Conservation (phyloP, 129 eudicot species). For the Solidago caesia region DNA sequence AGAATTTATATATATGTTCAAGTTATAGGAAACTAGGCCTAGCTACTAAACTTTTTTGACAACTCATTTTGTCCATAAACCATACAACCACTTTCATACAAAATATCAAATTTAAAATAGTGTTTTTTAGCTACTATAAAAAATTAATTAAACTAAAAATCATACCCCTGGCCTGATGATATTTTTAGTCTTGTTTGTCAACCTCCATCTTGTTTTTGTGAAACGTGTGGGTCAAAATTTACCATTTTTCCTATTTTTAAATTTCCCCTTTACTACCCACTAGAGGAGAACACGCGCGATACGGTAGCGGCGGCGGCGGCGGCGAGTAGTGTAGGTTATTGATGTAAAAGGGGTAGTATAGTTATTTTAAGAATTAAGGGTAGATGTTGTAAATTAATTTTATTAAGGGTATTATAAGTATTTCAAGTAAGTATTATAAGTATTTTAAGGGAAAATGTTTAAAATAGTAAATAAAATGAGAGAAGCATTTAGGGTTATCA, state of each 20-base stretch:
- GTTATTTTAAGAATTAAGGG: no score
- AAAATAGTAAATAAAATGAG: no score
- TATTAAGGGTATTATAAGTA: no score
- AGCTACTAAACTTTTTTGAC: constrained; percentile 34
- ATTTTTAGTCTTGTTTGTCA: constrained; percentile 33
- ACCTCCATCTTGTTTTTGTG: constrained; percentile 3
- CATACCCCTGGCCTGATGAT: constrained; percentile 10
- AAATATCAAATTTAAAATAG: constrained; percentile 25
- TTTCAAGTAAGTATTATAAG: no score
- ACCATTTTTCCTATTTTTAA: not conserved
- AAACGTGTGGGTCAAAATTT: constrained; percentile 13
- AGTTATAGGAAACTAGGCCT: constrained; percentile 23
- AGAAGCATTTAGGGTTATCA: no score
- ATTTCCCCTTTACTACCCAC: no score
- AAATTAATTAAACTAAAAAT: constrained; percentile 2
- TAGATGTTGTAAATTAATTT: no score
- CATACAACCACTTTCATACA: constrained; percentile 37
- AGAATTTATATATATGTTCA: constrained; percentile 36
- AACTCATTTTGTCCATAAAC: constrained; percentile 35
- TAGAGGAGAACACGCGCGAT: no score
- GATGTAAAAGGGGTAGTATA: no score
- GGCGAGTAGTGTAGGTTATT: no score
- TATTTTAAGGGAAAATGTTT: no score
- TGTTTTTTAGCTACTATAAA: constrained; percentile 31
- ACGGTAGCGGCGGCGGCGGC: no score